Evolutionary conservation across 148 eudicot species (phyloP), one percentile per base, ranked within the genome.

Genomic region (Vaccinium myrtillus): DNA sequence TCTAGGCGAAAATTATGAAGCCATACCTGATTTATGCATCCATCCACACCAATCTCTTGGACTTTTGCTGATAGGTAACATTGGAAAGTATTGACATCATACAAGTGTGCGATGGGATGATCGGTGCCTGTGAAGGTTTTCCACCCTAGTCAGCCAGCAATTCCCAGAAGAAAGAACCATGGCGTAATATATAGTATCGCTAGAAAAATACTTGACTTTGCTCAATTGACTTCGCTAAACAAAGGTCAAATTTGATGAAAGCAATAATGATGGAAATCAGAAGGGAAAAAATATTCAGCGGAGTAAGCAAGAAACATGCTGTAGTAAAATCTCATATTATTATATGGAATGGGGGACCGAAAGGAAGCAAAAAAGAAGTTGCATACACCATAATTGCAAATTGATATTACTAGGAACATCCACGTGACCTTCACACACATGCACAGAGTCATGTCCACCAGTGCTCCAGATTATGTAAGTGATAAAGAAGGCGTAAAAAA

Each of bases 81-180:
- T 83, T 95, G 94, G 75, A 93, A 95, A 76, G 98, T 94, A 80
- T 91, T 95, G 86, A 94, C 87, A 88, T 95, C 97, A 53, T 95
- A 95, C 87, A 95, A 88, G 87, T 95, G 98, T 63, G 95, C 91
- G 85, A 92, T 90, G 59, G 88, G 90, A 89, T 94, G 98, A 90
- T 95, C 97, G 43, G 98, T 95, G 81, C 98, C 98, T 94, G 94
- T 85, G 88, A 86, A 69, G 25, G 46, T 36, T 83, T 25, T 75
- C 59, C 70, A 65, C 70, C 14, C 32, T 73, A 36, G 23, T 88
- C 63, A 78, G 56, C 43, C 36, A 32, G 43, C 78, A 87, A 87
- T 81, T 81, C n/a, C 12, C 14, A 21, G 50, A 80, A 74, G 43
- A 23, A 77, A n/a, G 13, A 15, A 56, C 14, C 30, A 74, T n/a